These are phyloP conservation scores for Gloeopeniophorella convolvens DNA, from an alignment of 768 basidiomycete genomes.

Conservation along the genomic window DNA sequence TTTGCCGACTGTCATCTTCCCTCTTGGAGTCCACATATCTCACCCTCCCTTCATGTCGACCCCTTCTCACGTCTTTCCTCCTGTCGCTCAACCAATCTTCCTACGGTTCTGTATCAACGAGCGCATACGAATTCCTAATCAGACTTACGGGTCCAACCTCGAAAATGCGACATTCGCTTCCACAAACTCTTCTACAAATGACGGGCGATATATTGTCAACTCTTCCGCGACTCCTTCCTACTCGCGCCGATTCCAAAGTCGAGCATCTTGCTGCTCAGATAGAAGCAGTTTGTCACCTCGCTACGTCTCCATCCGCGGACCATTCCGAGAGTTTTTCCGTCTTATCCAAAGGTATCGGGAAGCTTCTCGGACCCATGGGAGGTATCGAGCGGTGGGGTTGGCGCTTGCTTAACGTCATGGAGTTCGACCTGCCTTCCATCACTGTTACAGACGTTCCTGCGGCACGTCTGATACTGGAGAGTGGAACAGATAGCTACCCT, in stretches of 20 bases:
- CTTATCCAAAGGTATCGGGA: slow-evolving; percentile 49
- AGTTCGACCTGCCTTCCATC: slow-evolving; percentile 55
- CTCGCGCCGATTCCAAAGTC: slow-evolving; percentile 68
- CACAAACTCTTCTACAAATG: slow-evolving; percentile 55
- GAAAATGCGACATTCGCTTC: slow-evolving; percentile 37
- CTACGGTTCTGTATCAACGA: slow-evolving; percentile 44
- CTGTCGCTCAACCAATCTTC: slow-evolving; percentile 63
- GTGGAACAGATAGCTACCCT: slow-evolving; percentile 31
- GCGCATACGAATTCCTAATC: slow-evolving; percentile 42
- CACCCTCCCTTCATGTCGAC: slow-evolving; percentile 61
- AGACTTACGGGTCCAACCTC: slow-evolving; percentile 40
- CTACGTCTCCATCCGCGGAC: slow-evolving; percentile 21
- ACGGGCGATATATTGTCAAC: slow-evolving; percentile 59
- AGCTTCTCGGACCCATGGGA: slow-evolving; percentile 72
- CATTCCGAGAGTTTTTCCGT: slow-evolving; percentile 28
- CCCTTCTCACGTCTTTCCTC: slow-evolving; percentile 64
- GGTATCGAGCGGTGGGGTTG: slow-evolving; percentile 92
- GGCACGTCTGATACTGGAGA: slow-evolving; percentile 53
- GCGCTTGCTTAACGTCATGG: slow-evolving; percentile 74
- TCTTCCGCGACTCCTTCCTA: slow-evolving; percentile 65
- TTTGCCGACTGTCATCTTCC: slow-evolving; percentile 48
- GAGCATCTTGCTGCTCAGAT: slow-evolving; percentile 62
- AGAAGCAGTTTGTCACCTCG: slow-evolving; percentile 58
- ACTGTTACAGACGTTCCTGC: slow-evolving; percentile 41
- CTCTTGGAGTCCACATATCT: slow-evolving; percentile 50